Percentiles rank a stretch among this genome's conserved stretches.
Evolutionary conservation across 768 basidiomycete species (phyloP).

Genomic region (Trametes cubensis): DNA sequence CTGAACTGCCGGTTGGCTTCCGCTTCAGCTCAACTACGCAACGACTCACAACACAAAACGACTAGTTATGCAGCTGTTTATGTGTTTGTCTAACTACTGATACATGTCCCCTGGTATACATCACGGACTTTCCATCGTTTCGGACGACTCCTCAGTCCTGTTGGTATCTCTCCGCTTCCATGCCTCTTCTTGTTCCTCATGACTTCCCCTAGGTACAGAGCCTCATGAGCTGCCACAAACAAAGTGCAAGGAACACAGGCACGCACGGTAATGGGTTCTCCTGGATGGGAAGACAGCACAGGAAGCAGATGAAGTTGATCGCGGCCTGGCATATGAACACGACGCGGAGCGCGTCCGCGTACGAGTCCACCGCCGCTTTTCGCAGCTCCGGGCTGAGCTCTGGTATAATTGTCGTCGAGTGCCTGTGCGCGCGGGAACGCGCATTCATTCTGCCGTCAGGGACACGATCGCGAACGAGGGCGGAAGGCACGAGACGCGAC

Average conservation of each 20-base stretch:
- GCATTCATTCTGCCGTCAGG: neutral
- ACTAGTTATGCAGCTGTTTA: neutral
- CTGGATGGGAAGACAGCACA: slow-evolving; percentile 75
- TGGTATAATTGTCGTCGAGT: slow-evolving; percentile 74
- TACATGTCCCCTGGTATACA: slow-evolving; percentile 17
- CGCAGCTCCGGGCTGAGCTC: slow-evolving; percentile 55
- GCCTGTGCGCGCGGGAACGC: slow-evolving; percentile 43
- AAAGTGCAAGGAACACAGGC: neutral
- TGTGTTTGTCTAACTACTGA: slow-evolving; percentile 9
- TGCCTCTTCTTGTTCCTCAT: slow-evolving; percentile 62
- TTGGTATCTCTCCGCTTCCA: slow-evolving; percentile 42
- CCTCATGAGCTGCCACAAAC: neutral
- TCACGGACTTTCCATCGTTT: slow-evolving; percentile 16
- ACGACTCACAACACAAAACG: too few species aligned
- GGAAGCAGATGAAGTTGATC: slow-evolving; percentile 64
- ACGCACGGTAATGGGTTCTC: slow-evolving; percentile 64
- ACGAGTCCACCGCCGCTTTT: slow-evolving; percentile 72
- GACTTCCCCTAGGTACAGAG: slow-evolving; percentile 51
- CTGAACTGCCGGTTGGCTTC: too few species aligned
- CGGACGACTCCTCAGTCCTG: slow-evolving; percentile 2
- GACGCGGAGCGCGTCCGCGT: slow-evolving; percentile 75
- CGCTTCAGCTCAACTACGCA: too few species aligned
- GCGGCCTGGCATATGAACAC: slow-evolving; percentile 83
- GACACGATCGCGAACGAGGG: neutral
- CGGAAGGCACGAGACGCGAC: slow-evolving; percentile 13